Percentiles rank a stretch among this genome's conserved stretches.
phyloP scores from a whole-genome alignment of 2,329 filamentous ascomycete species.

The Plectosphaerella plurivora region DNA sequence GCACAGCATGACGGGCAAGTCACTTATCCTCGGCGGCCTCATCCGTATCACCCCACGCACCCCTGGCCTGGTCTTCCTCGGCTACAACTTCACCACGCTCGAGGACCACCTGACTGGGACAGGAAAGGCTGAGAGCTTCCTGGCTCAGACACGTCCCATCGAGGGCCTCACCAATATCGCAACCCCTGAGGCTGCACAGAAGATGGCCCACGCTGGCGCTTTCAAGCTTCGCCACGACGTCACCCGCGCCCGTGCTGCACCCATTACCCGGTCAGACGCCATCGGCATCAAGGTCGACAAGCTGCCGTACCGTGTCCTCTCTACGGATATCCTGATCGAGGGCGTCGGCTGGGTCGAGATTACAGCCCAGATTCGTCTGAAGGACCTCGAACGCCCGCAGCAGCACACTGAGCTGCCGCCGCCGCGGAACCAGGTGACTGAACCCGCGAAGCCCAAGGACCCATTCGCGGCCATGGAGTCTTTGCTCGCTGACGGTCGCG shows the following conservation, averaged over 20 bases:
- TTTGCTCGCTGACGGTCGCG: neutral
- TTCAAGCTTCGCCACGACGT: constrained; percentile 79
- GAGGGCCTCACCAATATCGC: constrained; percentile 61
- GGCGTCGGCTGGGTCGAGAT: constrained; percentile 93
- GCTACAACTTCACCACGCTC: constrained; percentile 84
- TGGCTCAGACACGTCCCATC: constrained; percentile 55
- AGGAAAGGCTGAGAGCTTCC: constrained; percentile 72
- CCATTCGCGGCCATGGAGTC: constrained; percentile 9
- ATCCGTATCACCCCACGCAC: constrained; percentile 79
- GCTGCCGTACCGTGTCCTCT: constrained; percentile 75
- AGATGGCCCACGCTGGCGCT: constrained; percentile 65
- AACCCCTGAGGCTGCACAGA: constrained; percentile 49
- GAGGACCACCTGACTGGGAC: constrained; percentile 72
- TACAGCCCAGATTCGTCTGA: constrained; percentile 70
- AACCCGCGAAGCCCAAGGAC: constrained; percentile 4
- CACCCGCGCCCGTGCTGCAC: constrained; percentile 72
- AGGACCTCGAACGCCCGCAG: constrained; percentile 30
- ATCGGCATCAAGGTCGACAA: constrained; percentile 59
- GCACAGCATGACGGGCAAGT: constrained; percentile 69
- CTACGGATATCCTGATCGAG: constrained; percentile 83
- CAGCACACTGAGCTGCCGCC: constrained; percentile 14
- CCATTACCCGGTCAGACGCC: constrained; percentile 60
- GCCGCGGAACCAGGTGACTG: constrained; percentile 8
- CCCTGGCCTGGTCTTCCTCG: constrained; percentile 61
- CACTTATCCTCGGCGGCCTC: constrained; percentile 78